Evolutionary conservation across 352 stramenopile genomes (phyloP).

Genomic region (Thalassiosira exigua): DNA sequence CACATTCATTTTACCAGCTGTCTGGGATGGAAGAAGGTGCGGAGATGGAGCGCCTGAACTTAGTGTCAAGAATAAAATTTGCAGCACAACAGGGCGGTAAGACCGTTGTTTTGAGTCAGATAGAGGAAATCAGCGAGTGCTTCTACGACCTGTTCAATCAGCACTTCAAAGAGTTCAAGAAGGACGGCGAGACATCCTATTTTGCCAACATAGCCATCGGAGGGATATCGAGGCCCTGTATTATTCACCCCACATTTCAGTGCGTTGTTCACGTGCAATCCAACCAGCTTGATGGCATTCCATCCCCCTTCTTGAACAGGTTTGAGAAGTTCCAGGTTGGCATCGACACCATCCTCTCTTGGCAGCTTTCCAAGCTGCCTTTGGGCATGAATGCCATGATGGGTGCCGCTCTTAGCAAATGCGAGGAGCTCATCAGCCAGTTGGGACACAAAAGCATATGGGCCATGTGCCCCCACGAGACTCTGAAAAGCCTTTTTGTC

Average conservation of each 20-base stretch:
- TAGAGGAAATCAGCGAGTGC: constrained; percentile 55
- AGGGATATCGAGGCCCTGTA: constrained; percentile 55
- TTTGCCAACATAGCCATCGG: constrained; percentile 72
- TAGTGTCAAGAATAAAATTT: constrained; percentile 67
- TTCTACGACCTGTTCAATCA: constrained; percentile 79
- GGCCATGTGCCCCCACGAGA: constrained; percentile 57
- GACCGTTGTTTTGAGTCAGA: constrained; percentile 55
- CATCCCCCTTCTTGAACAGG: constrained; percentile 65
- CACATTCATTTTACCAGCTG: constrained; percentile 55
- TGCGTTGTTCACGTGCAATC: constrained; percentile 67
- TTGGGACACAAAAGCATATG: constrained; percentile 48
- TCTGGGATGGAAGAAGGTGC: constrained; percentile 52
- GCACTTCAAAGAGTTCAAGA: constrained; percentile 59
- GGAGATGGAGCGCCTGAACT: constrained; percentile 53
- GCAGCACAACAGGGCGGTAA: constrained; percentile 53
- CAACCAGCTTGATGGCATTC: constrained; percentile 48
- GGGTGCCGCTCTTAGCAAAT: constrained; percentile 18
- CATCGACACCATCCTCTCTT: constrained; percentile 52
- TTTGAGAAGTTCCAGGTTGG: constrained; percentile 70
- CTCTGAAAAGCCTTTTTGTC: constrained; percentile 61
- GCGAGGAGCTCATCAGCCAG: constrained; percentile 25
- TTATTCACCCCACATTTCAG: constrained; percentile 55
- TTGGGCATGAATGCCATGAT: constrained; percentile 35
- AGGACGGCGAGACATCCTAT: constrained; percentile 45
- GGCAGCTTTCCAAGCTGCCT: constrained; percentile 30